Conservation (phyloP, 2,329 filamentous ascomycete species). For the Claviceps pazoutovae region DNA sequence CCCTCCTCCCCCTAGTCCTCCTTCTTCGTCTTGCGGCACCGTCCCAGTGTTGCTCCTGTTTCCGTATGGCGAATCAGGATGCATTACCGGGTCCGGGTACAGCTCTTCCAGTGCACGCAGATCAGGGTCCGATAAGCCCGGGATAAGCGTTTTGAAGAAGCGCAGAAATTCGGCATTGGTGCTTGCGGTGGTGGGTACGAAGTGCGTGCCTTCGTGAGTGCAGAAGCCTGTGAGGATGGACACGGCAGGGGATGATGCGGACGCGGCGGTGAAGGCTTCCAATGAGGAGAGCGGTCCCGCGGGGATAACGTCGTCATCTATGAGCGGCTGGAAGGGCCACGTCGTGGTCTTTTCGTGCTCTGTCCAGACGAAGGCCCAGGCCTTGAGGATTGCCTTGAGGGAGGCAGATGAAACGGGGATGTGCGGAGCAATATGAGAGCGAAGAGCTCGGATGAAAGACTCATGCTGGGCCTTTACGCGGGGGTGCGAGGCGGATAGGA, state of each 20-base stretch:
- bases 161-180: constrained; percentile 36
- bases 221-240: constrained; percentile 54
- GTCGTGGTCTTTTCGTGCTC: constrained; percentile 29
- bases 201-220: constrained; percentile 53
- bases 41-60: not conserved
- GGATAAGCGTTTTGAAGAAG: constrained; percentile 51
- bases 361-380: constrained; percentile 30
- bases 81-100: not conserved
- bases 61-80: not conserved
- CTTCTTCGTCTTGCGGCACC: too few species aligned
- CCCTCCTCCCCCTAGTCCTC: not conserved
- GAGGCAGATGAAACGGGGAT: not conserved
- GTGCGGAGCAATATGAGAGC: not conserved
- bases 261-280: constrained; percentile 14
- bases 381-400: constrained; percentile 13
- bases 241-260: not conserved
- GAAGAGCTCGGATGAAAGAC: constrained; percentile 5
- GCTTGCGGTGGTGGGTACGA: constrained; percentile 38
- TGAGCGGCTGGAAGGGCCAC: constrained; percentile 57
- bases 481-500: constrained; percentile 38
- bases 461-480: constrained; percentile 41
- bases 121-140: constrained; percentile 27
- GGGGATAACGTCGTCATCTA: constrained; percentile 46
- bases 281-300: constrained; percentile 46
- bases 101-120: not conserved